Percentiles rank a stretch among this genome's conserved stretches.
phyloP scores from a whole-genome alignment of 2,329 filamentous ascomycete genomes.

The Epichloe glyceriae region DNA sequence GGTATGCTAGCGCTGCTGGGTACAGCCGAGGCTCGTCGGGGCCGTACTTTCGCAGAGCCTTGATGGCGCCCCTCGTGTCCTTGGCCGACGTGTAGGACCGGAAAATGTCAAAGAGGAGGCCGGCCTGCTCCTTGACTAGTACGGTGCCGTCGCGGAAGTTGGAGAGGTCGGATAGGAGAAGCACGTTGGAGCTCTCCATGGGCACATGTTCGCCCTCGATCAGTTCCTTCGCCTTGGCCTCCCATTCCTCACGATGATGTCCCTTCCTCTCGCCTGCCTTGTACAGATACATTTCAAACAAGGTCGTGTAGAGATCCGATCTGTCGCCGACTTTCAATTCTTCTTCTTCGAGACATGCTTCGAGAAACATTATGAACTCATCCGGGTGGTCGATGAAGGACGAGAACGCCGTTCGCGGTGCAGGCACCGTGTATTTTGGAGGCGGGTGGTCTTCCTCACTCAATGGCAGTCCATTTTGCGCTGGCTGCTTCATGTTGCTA shows the following conservation, averaged over 20 bases:
- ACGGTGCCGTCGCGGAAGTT: slow-evolving; percentile 84
- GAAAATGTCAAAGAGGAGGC: slow-evolving; percentile 88
- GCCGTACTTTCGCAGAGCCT: slow-evolving; percentile 82
- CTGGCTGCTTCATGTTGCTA: slow-evolving; percentile 35
- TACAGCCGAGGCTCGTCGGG: slow-evolving; percentile 85
- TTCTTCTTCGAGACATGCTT: slow-evolving; percentile 67
- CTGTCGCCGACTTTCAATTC: slow-evolving; percentile 62
- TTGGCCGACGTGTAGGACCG: slow-evolving; percentile 87
- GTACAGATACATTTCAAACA: slow-evolving; percentile 97
- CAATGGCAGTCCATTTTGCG: slow-evolving; percentile 39
- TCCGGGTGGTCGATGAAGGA: slow-evolving; percentile 90
- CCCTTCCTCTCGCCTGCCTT: slow-evolving; percentile 68
- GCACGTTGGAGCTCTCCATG: slow-evolving; percentile 89
- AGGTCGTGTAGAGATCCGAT: slow-evolving; percentile 79
- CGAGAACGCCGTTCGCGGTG: slow-evolving; percentile 82
- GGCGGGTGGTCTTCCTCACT: slow-evolving; percentile 31
- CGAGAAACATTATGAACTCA: slow-evolving; percentile 84
- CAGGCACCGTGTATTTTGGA: slow-evolving; percentile 62
- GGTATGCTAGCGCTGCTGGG: slow-evolving; percentile 81
- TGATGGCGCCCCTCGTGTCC: slow-evolving; percentile 82
- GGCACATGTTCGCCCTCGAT: slow-evolving; percentile 70
- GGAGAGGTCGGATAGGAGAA: slow-evolving; percentile 83
- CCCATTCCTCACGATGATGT: slow-evolving; percentile 59
- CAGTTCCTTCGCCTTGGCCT: slow-evolving; percentile 76
- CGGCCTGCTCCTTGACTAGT: slow-evolving; percentile 86